Evolutionary conservation across 1,284 basidiomycete species (phyloP).

Genomic region (Rhodotorula sp.): DNA sequence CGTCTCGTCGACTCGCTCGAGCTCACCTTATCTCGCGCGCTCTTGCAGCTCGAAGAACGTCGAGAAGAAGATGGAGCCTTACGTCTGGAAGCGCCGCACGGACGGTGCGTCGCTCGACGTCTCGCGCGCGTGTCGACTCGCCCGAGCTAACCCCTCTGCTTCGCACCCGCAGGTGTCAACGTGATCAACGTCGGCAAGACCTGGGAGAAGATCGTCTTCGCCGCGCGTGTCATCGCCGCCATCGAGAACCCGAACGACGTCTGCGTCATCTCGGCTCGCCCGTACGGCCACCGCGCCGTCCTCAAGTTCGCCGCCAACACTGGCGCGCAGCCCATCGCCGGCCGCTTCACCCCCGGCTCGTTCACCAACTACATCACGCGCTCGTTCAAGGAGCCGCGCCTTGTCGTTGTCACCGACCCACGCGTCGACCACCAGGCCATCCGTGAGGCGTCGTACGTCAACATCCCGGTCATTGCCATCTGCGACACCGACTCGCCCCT

Average conservation of each 20-base stretch:
- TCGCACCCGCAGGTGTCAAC: constrained; percentile 72
- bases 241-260: constrained; percentile 98
- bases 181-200: constrained; percentile 98
- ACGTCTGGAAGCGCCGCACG: constrained; percentile 94
- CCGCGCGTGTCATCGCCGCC: constrained; percentile 80
- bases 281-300: constrained; percentile 98
- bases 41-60: constrained; percentile 82
- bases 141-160: background rate
- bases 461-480: constrained; percentile 99
- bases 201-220: constrained; percentile 97
- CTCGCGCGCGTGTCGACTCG: background rate
- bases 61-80: constrained; percentile 97
- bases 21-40: background rate
- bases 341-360: constrained; percentile 97
- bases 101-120: constrained; percentile 65
- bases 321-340: constrained; percentile 96
- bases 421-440: constrained; percentile 99
- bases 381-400: constrained; percentile 99
- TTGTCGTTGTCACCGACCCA: constrained; percentile 97
- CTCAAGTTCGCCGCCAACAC: constrained; percentile 98
- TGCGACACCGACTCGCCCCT: constrained; percentile 97
- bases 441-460: constrained; percentile 98
- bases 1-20: background rate
- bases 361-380: constrained; percentile 98
- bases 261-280: constrained; percentile 95